Evolutionary conservation across 257 asterid genomes (phyloP).

Genomic region (Nicotiana knightiana): DNA sequence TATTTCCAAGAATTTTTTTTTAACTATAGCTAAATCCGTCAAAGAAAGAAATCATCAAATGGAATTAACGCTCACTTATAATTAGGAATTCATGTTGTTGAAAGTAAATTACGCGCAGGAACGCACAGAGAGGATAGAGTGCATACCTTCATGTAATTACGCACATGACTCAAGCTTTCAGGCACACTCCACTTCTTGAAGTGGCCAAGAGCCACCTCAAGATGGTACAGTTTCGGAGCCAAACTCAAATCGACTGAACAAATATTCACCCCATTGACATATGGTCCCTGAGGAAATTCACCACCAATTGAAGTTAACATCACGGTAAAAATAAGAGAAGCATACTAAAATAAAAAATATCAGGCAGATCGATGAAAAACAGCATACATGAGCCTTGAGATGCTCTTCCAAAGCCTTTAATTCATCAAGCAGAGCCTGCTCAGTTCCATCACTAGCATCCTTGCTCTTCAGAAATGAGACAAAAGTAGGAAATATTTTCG

Average conservation of each 20-base stretch:
- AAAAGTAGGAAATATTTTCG: slow-evolving; percentile 57
- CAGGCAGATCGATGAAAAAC: not conserved
- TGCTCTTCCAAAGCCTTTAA: slow-evolving; percentile 70
- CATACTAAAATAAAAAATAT: not conserved
- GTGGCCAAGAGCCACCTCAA: slow-evolving; percentile 63
- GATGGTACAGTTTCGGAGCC: slow-evolving; percentile 74
- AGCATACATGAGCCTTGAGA: slow-evolving; percentile 53
- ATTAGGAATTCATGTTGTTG: too few relatives aligned
- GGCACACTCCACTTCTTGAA: slow-evolving; percentile 71
- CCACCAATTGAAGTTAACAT: not conserved
- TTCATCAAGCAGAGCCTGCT: slow-evolving; percentile 59
- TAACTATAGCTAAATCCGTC: too few relatives aligned
- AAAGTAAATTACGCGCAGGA: not conserved
- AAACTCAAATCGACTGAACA: slow-evolving; percentile 65
- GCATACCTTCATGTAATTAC: slow-evolving; percentile 54
- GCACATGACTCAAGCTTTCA: slow-evolving; percentile 49
- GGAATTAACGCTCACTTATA: too few relatives aligned
- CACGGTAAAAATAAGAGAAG: not conserved
- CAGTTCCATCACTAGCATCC: slow-evolving; percentile 67
- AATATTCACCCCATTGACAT: slow-evolving; percentile 50
- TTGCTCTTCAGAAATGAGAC: slow-evolving; percentile 70
- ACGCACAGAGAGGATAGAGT: not conserved
- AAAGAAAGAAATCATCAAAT: too few relatives aligned
- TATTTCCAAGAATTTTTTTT: too few relatives aligned
- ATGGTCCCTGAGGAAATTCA: slow-evolving; percentile 49